Conservation (phyloP, 2,329 filamentous ascomycete species). For the Fusarium dimerum region DNA sequence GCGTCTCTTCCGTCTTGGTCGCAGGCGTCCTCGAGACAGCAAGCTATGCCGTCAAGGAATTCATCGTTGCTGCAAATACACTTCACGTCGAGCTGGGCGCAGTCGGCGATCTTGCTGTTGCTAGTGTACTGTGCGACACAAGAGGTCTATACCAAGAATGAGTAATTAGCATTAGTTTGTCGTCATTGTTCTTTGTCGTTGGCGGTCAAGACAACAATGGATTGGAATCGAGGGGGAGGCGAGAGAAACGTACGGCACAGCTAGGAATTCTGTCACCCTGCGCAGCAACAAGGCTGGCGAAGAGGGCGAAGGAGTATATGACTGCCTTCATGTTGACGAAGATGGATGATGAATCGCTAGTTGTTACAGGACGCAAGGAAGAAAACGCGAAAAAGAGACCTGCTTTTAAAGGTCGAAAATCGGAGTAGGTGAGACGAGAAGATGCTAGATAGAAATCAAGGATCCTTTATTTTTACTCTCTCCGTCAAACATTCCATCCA, state of each 20-base stretch:
- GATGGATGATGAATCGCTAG: not conserved
- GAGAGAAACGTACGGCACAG: slow-evolving; percentile 40
- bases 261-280: slow-evolving; percentile 36
- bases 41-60: slow-evolving; percentile 44
- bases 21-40: slow-evolving; percentile 42
- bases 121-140: slow-evolving; percentile 38
- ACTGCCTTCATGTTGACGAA: slow-evolving; percentile 38
- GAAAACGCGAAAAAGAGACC: not conserved
- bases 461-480: not conserved
- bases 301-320: slow-evolving; percentile 31
- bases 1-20: slow-evolving; percentile 31
- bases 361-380: not conserved
- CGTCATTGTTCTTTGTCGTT: not conserved
- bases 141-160: slow-evolving; percentile 24
- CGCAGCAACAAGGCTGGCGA: slow-evolving; percentile 36
- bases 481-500: not conserved
- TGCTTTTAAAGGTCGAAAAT: not conserved
- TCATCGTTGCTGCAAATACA: slow-evolving; percentile 44
- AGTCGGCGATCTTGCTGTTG: slow-evolving; percentile 39
- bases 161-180: slow-evolving; percentile 6
- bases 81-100: slow-evolving; percentile 38
- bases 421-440: not conserved
- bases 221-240: not conserved
- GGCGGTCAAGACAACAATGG: not conserved
- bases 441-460: not conserved